phyloP scores from a whole-genome alignment of 2,329 filamentous ascomycete genomes.

The Stagonosporopsis tanaceti region DNA sequence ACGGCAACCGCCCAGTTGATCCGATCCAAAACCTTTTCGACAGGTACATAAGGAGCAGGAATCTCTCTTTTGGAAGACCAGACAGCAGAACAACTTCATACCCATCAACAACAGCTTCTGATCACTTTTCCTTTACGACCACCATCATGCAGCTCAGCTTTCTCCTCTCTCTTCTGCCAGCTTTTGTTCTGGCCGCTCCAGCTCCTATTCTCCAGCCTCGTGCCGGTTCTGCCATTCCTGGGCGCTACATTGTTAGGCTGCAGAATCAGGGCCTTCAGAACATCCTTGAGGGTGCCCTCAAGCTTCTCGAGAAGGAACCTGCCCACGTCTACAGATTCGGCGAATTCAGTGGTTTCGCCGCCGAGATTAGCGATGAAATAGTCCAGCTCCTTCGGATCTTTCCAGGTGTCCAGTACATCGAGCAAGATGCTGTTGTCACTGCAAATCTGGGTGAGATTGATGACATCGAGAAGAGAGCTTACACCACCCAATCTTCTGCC shows the following conservation, averaged over 20 bases:
- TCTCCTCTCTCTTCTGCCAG: conserved; percentile 49
- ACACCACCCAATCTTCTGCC: conserved; percentile 49
- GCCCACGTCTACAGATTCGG: conserved; percentile 50
- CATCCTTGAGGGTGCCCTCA: conserved; percentile 39
- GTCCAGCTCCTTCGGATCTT: conserved; percentile 39
- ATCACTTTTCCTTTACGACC: conserved; percentile 23
- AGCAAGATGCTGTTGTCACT: conserved; percentile 50
- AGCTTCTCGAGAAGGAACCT: conserved; percentile 36
- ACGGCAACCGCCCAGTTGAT: conserved; percentile 23
- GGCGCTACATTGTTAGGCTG: conserved; percentile 58
- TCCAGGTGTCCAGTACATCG: conserved; percentile 50
- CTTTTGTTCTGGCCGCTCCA: conserved; percentile 45
- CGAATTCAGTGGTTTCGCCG: conserved; percentile 51
- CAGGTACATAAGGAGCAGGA: conserved; percentile 42
- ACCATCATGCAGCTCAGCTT: conserved; percentile 51
- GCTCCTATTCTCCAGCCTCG: conserved; percentile 52
- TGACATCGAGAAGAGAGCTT: conserved; percentile 43
- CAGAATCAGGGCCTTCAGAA: conserved; percentile 46
- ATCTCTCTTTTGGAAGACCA: conserved; percentile 25
- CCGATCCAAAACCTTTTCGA: conserved; percentile 16
- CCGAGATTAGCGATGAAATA: conserved; percentile 44
- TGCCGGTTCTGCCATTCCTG: conserved; percentile 48
- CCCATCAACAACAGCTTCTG: conserved; percentile 27
- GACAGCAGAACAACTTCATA: conserved; percentile 38
- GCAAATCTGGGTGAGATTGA: conserved; percentile 34